Percentiles rank a stretch among this genome's conserved stretches.
These are phyloP conservation scores for Cadophora sp. DNA, from an alignment of 2,329 filamentous ascomycete genomes.

Conservation along the genomic window DNA sequence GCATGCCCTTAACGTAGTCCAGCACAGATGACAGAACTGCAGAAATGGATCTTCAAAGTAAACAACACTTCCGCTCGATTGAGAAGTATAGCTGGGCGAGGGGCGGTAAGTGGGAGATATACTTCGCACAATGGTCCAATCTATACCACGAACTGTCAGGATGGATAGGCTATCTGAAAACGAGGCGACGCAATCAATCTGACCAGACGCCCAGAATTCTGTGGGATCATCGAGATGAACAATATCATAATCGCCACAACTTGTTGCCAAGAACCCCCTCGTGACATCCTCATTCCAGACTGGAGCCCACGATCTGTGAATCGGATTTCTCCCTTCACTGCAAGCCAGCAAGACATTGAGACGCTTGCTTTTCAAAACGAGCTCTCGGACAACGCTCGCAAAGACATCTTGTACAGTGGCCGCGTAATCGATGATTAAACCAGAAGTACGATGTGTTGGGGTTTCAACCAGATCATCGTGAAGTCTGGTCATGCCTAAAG, in stretches of 20 bases:
- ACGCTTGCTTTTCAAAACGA: background rate
- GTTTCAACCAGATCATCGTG: background rate
- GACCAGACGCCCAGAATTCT: background rate
- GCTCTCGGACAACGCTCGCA: background rate
- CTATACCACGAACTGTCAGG: background rate
- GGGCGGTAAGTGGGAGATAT: background rate
- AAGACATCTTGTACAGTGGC: constrained; percentile 17
- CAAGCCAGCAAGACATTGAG: constrained; percentile 19
- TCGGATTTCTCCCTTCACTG: background rate
- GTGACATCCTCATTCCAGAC: constrained; percentile 3
- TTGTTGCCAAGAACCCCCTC: background rate
- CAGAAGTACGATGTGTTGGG: background rate
- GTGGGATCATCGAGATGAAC: background rate
- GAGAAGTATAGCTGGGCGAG: background rate
- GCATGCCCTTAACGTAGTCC: background rate
- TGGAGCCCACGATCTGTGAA: constrained; percentile 7
- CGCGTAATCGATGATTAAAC: constrained; percentile 15
- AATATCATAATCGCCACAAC: background rate
- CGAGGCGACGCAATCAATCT: background rate
- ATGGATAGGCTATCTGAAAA: background rate
- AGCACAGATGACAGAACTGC: background rate
- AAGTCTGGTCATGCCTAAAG: background rate
- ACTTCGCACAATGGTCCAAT: background rate
- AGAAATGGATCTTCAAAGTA: background rate
- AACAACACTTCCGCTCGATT: background rate